Conservation (phyloP, 805 yeast genomes). For the Brettanomyces sp. region DNA sequence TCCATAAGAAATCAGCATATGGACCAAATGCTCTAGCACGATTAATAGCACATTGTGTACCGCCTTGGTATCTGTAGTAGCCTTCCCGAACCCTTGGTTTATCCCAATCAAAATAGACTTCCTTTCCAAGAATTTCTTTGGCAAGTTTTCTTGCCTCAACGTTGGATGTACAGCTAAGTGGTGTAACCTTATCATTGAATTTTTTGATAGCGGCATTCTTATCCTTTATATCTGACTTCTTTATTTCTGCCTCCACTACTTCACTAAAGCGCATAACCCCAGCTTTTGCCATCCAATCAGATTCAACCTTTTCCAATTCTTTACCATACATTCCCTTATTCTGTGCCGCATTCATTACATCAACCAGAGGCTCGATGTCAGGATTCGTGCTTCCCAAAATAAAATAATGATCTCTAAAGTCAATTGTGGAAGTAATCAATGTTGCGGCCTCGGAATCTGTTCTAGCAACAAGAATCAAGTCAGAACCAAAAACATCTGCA, state of each 20-base stretch:
- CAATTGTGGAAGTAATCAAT: slow-evolving; percentile 85
- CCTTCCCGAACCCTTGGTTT: slow-evolving; percentile 94
- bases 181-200: slow-evolving; percentile 63
- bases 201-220: slow-evolving; percentile 52
- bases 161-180: slow-evolving; percentile 67
- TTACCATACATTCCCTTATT: slow-evolving; percentile 61
- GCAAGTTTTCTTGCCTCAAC: slow-evolving; percentile 75
- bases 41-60: slow-evolving; percentile 95
- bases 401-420: slow-evolving; percentile 89
- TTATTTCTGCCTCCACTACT: slow-evolving; percentile 80
- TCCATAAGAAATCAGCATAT: slow-evolving; percentile 93
- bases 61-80: slow-evolving; percentile 91
- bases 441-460: slow-evolving; percentile 98
- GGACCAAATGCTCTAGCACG: slow-evolving; percentile 94
- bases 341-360: slow-evolving; percentile 79
- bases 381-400: slow-evolving; percentile 89
- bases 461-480: slow-evolving; percentile 83
- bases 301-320: slow-evolving; percentile 63
- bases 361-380: slow-evolving; percentile 60
- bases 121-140: slow-evolving; percentile 66
- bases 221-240: slow-evolving; percentile 45
- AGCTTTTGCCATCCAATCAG: slow-evolving; percentile 74
- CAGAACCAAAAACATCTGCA: slow-evolving; percentile 87
- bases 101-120: slow-evolving; percentile 90
- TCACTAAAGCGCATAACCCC: slow-evolving; percentile 83